Evolutionary conservation across 129 eudicot species (phyloP), one percentile per base, ranked within the genome.

Genomic region (Tagetes erecta): DNA sequence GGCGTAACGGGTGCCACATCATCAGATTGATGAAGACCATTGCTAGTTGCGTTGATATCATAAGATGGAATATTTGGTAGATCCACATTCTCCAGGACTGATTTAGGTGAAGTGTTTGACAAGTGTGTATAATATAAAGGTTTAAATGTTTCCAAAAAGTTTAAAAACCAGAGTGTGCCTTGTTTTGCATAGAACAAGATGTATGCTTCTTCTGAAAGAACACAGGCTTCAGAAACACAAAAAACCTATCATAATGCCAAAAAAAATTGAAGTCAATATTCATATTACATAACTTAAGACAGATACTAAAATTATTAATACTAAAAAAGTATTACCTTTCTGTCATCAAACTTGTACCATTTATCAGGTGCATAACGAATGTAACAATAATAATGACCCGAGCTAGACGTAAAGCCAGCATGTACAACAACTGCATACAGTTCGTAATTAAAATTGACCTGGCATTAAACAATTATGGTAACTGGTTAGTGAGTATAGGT

Each of bases 261-360:
- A 0, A 40, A 30, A 9, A 37, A 3, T 3, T 7, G 0, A 42
- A 7, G 9, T 30, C 27, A 49, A 51, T 39, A 13, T 51, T 35
- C 37, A 38, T 13, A 14, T 30, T 44, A 40, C 11, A 31, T 8
- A 38, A 20, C 8, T 51, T 10, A 60, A 10, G 30, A 35, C 44
- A 3, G 30, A 52, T n/a, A 52, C 1, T 27, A 20, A 1, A 56
- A 56, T 2, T 56, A 27, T 6, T 27, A 27, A 27, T 56, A 27
- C 30, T 56, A 56, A 2, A 56, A 56, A 55, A 3, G 2, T 58
- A 56, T 56, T 59, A 94, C 99, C 97, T 77, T 83, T 45, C 89
- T 83, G 87, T 94, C 99, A 67, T 94, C 96, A 83, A 88, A 90
- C 82, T 81, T 82, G 86, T 80, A 91, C 99, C 98, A 94, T 34